Evolutionary conservation across 2,329 filamentous ascomycete genomes (phyloP).

Genomic region (Aspergillus texensis): DNA sequence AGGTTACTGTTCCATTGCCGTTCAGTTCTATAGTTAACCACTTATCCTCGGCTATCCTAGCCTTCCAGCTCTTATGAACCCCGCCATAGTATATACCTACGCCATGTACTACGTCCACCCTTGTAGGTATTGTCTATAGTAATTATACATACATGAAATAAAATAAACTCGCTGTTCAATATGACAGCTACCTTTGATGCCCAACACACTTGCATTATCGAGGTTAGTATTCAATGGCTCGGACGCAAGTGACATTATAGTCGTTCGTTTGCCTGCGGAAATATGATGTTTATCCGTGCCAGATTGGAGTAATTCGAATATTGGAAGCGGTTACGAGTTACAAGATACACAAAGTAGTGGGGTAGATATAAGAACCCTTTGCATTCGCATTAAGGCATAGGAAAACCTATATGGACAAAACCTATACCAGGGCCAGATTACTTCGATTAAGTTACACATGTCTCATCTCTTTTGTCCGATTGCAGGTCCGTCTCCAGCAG

Average conservation of each 20-base stretch:
- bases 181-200: too few relatives aligned
- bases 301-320: neutral
- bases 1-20: too few relatives aligned
- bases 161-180: too few relatives aligned
- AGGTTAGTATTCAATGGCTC: too few relatives aligned
- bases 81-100: too few relatives aligned
- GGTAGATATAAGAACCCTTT: neutral
- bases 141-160: too few relatives aligned
- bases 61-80: neutral
- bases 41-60: too few relatives aligned
- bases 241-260: too few relatives aligned
- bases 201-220: too few relatives aligned
- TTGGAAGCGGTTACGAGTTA: neutral
- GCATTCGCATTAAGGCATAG: neutral
- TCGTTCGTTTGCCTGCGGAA: neutral
- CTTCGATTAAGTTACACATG: neutral
- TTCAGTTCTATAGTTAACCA: too few relatives aligned
- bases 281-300: neutral
- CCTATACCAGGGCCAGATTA: neutral
- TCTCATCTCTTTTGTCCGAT: neutral
- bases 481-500: neutral
- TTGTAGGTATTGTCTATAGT: too few relatives aligned
- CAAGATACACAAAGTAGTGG: neutral
- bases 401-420: neutral
- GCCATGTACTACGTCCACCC: too few relatives aligned